phyloP scores from a whole-genome alignment of 495 filamentous ascomycete species.

The Beverwykella pulmonaria region DNA sequence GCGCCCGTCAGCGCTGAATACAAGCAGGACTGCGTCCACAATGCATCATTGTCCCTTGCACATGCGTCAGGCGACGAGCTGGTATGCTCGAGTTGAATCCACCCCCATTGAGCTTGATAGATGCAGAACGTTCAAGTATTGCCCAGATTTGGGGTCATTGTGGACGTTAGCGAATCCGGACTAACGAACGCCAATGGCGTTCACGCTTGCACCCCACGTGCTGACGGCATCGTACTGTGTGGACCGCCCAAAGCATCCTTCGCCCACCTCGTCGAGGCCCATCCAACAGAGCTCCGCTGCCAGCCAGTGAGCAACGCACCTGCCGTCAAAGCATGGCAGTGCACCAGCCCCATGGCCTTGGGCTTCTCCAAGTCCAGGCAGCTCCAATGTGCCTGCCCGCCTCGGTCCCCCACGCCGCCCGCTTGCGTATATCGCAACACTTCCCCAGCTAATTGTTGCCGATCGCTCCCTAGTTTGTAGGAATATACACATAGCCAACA shows the following conservation, averaged over 20 bases:
- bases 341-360: conserved; percentile 25
- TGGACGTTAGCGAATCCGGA: background rate
- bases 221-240: background rate
- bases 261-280: background rate
- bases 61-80: conserved; percentile 3
- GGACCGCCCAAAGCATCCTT: conserved; percentile 1
- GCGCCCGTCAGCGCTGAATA: background rate
- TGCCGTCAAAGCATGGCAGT: conserved; percentile 9
- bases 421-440: conserved; percentile 10
- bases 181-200: conserved; percentile 27
- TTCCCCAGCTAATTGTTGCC: conserved; percentile 5
- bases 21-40: background rate
- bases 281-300: background rate
- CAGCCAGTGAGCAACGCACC: conserved; percentile 9
- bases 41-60: background rate
- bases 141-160: background rate
- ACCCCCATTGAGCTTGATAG: background rate
- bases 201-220: conserved; percentile 27
- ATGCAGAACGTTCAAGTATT: background rate
- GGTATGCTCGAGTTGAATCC: background rate
- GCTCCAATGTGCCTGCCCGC: background rate
- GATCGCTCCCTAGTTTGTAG: background rate
- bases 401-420: conserved; percentile 19
- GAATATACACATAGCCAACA: background rate
- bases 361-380: background rate